Evolutionary conservation across 805 yeast genomes (phyloP).

Genomic region (Zygosaccharomyces lentus): DNA sequence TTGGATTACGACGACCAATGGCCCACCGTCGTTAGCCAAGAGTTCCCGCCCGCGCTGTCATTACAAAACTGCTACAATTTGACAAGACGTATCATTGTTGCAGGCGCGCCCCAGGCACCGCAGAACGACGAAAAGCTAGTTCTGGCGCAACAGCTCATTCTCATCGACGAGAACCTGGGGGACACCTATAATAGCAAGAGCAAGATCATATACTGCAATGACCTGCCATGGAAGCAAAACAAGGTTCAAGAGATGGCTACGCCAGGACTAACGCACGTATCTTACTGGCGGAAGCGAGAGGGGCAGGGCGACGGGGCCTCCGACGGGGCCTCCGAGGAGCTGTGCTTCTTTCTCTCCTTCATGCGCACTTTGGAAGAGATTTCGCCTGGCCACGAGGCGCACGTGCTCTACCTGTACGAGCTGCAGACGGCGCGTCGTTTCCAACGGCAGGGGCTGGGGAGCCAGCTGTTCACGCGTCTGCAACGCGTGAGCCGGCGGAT

Average conservation of each 20-base stretch:
- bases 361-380: conserved; percentile 26
- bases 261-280: conserved; percentile 26
- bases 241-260: conserved; percentile 31
- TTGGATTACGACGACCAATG: neutral
- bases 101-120: neutral
- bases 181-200: conserved; percentile 17
- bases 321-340: conserved; percentile 2
- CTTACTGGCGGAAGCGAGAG: conserved; percentile 13
- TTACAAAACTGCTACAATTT: neutral
- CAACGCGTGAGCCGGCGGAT: neutral
- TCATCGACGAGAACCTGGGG: conserved; percentile 28
- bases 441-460: conserved; percentile 24
- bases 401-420: conserved; percentile 33
- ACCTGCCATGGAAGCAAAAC: conserved; percentile 23
- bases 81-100: neutral
- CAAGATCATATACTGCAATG: conserved; percentile 20
- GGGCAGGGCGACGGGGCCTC: no score
- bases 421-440: conserved; percentile 22
- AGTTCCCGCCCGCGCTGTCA: neutral
- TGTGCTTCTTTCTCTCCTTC: conserved; percentile 24
- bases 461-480: conserved; percentile 11
- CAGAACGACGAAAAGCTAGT: neutral
- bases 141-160: conserved; percentile 8
- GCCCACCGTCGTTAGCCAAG: neutral
- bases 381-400: conserved; percentile 10